Conservation (phyloP, 768 basidiomycete genomes). For the Suillus lakei region DNA sequence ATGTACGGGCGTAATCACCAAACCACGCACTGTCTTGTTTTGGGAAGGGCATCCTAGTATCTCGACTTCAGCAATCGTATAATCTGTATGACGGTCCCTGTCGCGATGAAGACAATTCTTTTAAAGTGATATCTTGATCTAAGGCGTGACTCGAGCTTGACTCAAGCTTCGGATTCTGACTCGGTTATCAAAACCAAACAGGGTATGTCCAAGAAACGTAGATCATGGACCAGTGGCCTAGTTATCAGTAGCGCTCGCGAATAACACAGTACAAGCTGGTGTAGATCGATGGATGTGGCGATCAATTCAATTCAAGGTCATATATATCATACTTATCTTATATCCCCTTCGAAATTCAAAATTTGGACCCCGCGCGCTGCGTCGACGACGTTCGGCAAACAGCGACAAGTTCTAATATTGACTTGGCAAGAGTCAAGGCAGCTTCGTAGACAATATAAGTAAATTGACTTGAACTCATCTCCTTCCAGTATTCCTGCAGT, state of each 20-base stretch:
- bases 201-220: not conserved
- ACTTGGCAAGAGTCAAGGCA: too few relatives aligned
- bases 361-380: not conserved
- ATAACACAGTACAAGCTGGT: not conserved
- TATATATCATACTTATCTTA: not conserved
- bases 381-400: not conserved
- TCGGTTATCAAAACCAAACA: conserved; percentile 5
- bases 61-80: not conserved
- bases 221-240: not conserved
- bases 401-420: too few relatives aligned
- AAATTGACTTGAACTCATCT: too few relatives aligned
- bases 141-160: conserved; percentile 2
- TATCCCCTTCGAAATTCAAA: not conserved
- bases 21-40: conserved; percentile 70
- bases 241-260: not conserved
- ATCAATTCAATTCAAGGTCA: not conserved
- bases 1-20: not conserved
- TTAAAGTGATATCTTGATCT: conserved; percentile 1
- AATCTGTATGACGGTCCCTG: not conserved
- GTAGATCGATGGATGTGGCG: not conserved
- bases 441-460: too few relatives aligned
- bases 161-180: not conserved
- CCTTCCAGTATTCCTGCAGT: too few relatives aligned
- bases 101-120: not conserved
- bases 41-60: conserved; percentile 61